phyloP scores from a whole-genome alignment of 169 alveolate species.

The Plasmodium knowlesi region DNA sequence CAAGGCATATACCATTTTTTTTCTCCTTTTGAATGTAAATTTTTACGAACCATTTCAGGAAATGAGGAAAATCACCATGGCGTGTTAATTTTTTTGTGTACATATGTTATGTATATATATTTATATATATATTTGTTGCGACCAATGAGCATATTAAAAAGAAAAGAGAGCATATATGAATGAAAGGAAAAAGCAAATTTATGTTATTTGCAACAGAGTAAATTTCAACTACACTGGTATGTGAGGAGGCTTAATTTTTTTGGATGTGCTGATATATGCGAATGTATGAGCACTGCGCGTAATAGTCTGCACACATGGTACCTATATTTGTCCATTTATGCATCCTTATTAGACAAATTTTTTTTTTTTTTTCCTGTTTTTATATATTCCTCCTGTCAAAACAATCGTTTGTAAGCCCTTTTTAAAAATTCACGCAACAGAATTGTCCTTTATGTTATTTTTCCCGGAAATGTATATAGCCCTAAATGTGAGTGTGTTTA shows the following conservation, averaged over 20 bases:
- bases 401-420: not conserved
- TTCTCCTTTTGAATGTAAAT: constrained; percentile 9
- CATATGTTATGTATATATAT: not conserved
- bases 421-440: not conserved
- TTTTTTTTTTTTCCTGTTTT: not conserved
- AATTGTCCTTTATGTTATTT: constrained; percentile 3
- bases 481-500: not conserved
- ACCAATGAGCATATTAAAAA: not conserved
- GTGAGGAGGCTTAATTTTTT: not conserved
- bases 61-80: constrained; percentile 9
- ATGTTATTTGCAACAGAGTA: not conserved
- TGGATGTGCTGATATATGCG: not conserved
- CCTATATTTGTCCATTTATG: not conserved
- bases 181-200: not conserved
- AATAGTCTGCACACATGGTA: not conserved
- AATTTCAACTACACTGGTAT: not conserved
- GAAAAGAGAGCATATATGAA: not conserved
- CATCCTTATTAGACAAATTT: not conserved
- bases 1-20: not conserved
- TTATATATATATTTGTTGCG: not conserved
- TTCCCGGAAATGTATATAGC: not conserved
- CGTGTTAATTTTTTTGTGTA: constrained; percentile 24
- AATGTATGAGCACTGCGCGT: not conserved
- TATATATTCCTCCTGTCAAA: not conserved
- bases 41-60: not conserved